Conservation (phyloP, 306 rosid genomes). For the Pterocarpus santalinus region DNA sequence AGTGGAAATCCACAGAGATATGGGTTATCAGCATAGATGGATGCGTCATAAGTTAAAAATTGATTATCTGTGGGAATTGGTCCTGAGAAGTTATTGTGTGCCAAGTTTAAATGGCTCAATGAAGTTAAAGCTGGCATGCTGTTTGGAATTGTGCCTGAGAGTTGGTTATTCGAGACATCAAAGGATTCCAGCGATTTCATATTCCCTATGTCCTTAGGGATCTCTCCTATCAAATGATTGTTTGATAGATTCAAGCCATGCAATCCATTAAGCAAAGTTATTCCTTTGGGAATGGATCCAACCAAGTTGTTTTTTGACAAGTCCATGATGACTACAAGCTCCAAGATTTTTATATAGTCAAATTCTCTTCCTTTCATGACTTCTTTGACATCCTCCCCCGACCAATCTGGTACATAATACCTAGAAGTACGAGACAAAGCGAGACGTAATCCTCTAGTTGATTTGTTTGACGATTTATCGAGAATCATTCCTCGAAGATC, state of each 20-base stretch:
- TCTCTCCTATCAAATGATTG: not conserved
- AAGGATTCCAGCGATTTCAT: slow-evolving; percentile 40
- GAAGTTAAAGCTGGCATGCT: slow-evolving; percentile 30
- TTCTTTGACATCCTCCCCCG: not conserved
- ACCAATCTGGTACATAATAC: not conserved
- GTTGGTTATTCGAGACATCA: slow-evolving; percentile 39
- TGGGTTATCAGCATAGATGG: slow-evolving; percentile 25
- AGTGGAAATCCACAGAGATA: slow-evolving; percentile 43
- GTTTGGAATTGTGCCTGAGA: slow-evolving; percentile 40
- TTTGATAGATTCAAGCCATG: no score
- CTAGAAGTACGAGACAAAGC: no score
- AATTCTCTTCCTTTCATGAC: slow-evolving; percentile 32
- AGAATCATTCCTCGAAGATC: slow-evolving; percentile 25
- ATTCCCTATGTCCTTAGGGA: slow-evolving; percentile 7
- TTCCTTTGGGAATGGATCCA: no score
- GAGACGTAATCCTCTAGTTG: no score
- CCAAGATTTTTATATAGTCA: slow-evolving; percentile 4
- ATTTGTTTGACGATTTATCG: not conserved
- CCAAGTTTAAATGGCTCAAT: slow-evolving; percentile 24
- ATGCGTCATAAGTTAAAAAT: slow-evolving; percentile 4
- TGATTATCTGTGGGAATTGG: slow-evolving; percentile 31
- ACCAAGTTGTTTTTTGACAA: no score
- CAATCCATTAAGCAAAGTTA: no score
- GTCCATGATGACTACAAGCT: no score
- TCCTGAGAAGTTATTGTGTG: slow-evolving; percentile 38